phyloP scores from a whole-genome alignment of 805 yeast genomes.

The Wickerhamiella musiphila region DNA sequence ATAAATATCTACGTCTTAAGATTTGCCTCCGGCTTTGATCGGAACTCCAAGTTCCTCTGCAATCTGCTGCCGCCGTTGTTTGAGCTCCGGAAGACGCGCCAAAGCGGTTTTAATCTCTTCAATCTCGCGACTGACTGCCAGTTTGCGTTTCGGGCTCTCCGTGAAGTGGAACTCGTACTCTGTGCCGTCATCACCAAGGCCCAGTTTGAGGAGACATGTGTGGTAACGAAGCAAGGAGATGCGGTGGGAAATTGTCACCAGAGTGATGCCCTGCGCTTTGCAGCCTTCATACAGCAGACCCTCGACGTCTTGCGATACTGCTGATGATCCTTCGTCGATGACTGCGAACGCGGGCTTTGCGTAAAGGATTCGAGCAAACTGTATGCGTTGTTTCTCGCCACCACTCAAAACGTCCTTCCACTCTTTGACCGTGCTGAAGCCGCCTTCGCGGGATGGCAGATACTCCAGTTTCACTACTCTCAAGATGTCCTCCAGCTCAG shows the following conservation, averaged over 20 bases:
- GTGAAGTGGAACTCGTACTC: slow-evolving; percentile 46
- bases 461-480: slow-evolving; percentile 68
- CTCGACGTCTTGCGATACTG: slow-evolving; percentile 78
- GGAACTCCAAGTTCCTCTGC: slow-evolving; percentile 19
- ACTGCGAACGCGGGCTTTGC: slow-evolving; percentile 68
- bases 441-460: slow-evolving; percentile 46
- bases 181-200: slow-evolving; percentile 29
- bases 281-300: slow-evolving; percentile 67
- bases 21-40: no score
- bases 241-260: slow-evolving; percentile 69
- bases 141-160: slow-evolving; percentile 47
- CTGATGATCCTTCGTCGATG: slow-evolving; percentile 87
- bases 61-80: slow-evolving; percentile 40
- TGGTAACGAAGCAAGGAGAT: slow-evolving; percentile 75
- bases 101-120: slow-evolving; percentile 45
- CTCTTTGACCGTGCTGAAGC: slow-evolving; percentile 34
- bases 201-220: slow-evolving; percentile 52
- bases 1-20: no score
- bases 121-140: slow-evolving; percentile 61
- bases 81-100: slow-evolving; percentile 40
- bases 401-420: slow-evolving; percentile 92
- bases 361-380: slow-evolving; percentile 71
- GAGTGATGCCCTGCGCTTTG: slow-evolving; percentile 51
- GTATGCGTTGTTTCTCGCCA: slow-evolving; percentile 86
- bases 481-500: slow-evolving; percentile 46